phyloP scores from a whole-genome alignment of 257 asterid genomes.

The Scutellaria galericulata region DNA sequence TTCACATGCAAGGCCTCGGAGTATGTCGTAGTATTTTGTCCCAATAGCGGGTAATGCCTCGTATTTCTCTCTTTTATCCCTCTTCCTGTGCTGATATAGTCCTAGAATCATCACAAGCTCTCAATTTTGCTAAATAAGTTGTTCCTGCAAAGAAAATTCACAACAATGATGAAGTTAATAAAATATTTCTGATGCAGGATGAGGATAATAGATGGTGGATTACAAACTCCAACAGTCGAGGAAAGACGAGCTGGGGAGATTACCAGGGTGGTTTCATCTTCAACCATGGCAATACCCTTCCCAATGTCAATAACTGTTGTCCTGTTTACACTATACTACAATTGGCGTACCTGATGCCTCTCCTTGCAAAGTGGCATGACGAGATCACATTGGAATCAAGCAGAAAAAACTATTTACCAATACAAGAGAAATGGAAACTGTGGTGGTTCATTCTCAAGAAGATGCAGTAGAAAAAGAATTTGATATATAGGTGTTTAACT shows the following conservation, averaged over 20 bases:
- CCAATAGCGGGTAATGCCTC: constrained; percentile 52
- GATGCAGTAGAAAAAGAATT: constrained; percentile 21
- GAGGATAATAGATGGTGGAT: constrained; percentile 49
- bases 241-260: constrained; percentile 42
- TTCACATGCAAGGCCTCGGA: constrained; percentile 78
- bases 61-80: constrained; percentile 1
- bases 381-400: constrained; percentile 16
- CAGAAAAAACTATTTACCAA: background rate
- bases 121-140: constrained; percentile 7
- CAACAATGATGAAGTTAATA: constrained; percentile 7
- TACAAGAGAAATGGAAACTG: constrained; percentile 20
- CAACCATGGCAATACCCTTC: constrained; percentile 41
- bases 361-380: constrained; percentile 20
- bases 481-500: background rate
- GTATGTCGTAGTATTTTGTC: constrained; percentile 59
- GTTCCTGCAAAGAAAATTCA: constrained; percentile 27
- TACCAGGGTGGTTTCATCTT: constrained; percentile 40
- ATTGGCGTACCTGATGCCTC: constrained; percentile 29
- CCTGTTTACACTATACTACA: constrained; percentile 29
- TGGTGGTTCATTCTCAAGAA: background rate
- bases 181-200: constrained; percentile 45
- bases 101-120: background rate
- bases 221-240: constrained; percentile 45
- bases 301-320: constrained; percentile 35
- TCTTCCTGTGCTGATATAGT: no score